Base-by-base conservation (phyloP, 1,284 basidiomycete species). In the Phaffia rhodozyma region DNA sequence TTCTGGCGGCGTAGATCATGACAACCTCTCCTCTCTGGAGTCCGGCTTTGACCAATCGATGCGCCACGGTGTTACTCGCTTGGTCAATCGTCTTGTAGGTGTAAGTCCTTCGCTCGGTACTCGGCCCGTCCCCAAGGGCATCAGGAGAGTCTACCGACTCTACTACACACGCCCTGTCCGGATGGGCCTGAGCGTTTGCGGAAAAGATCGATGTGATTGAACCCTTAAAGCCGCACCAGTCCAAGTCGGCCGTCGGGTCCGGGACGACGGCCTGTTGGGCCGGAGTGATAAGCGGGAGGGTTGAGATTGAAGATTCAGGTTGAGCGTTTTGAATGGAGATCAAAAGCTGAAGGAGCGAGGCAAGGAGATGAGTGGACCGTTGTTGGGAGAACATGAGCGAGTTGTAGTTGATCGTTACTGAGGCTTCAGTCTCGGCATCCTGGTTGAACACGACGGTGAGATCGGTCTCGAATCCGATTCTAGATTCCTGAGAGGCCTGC, bases 151-250 rank as follows among this genome's bases (percentile, higher is more conserved):
- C 79, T 55, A 89, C 72, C 65, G 82, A 84, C 74, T 96, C 89
- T 57, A 94, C 78, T 47, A 94, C 86, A 71, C 91, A 97, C 6
- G 87, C 79, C 47, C 85, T 78, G 55, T 90, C 85, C 0, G 92
- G 91, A 75, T 83, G 83, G 65, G 79, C 76, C 25, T 81, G 80
- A 16, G 92, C 89, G 78, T 96, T 91, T 59, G 79, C 76, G 54
- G 89, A 86, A 77, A 97, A 94, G 58, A 97, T 83, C 74, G 96
- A 88, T 49, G 96, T 89, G 73, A 97, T 91, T 25, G 96, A 89
- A 49, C 96, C 96, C 73, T 91, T 91, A 83, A 86, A 98, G 62
- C 87, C 92, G 75, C 91, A 96, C 92, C 94, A 99, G 72, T 97
- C 84, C 51, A 99, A 82, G 74, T 98, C 88, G 13, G 84, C 86